Conservation (phyloP, 2,329 filamentous ascomycete species). For the Alternaria brassicae region DNA sequence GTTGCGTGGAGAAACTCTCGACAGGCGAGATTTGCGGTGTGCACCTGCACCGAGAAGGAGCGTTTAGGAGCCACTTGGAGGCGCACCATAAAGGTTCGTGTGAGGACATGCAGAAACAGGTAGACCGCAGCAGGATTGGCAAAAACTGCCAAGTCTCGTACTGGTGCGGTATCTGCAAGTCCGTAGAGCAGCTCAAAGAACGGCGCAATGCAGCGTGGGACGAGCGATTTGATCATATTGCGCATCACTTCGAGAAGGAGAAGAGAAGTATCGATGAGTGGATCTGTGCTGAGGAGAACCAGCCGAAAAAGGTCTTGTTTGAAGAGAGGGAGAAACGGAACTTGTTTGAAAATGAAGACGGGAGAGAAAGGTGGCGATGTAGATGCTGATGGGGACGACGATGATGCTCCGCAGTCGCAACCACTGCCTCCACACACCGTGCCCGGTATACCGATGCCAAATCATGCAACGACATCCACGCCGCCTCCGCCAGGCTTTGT, state of each 20-base stretch:
- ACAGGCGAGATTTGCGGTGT: constrained; percentile 58
- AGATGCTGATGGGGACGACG: constrained; percentile 11
- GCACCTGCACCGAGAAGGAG: constrained; percentile 64
- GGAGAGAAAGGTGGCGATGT: constrained; percentile 11
- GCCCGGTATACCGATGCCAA: neutral
- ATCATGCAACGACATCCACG: neutral
- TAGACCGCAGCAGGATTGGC: constrained; percentile 67
- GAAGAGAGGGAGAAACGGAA: constrained; percentile 30
- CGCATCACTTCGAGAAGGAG: constrained; percentile 70
- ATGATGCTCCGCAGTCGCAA: neutral
- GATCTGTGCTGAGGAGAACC: constrained; percentile 54
- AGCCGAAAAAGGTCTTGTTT: constrained; percentile 40
- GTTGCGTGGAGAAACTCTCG: constrained; percentile 59
- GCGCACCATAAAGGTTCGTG: constrained; percentile 54
- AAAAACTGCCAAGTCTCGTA: constrained; percentile 70
- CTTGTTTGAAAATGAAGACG: constrained; percentile 27
- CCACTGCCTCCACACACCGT: neutral
- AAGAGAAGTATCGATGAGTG: constrained; percentile 63
- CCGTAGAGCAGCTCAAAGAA: constrained; percentile 59
- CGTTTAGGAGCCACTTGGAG: constrained; percentile 68
- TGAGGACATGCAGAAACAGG: constrained; percentile 47
- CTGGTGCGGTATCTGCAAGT: constrained; percentile 86
- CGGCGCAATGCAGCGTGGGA: constrained; percentile 65
- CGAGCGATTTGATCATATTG: constrained; percentile 75
- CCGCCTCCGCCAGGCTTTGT: neutral